Evolutionary conservation across 2,329 filamentous ascomycete genomes (phyloP).

Genomic region (Pseudogymnoascus sp.): DNA sequence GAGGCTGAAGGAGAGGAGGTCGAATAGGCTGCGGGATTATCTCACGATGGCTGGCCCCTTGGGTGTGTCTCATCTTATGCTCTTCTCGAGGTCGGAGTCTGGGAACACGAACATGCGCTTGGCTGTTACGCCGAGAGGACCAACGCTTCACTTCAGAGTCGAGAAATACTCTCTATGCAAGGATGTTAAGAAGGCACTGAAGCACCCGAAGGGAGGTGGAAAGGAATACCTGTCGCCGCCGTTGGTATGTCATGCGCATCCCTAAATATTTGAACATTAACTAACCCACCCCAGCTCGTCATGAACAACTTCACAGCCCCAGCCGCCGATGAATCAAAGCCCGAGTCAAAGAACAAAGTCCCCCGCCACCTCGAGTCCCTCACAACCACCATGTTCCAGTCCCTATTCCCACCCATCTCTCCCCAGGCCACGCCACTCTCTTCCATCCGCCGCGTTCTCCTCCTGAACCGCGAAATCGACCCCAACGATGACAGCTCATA

Average conservation of each 20-base stretch:
- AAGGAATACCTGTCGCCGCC: conserved; percentile 83
- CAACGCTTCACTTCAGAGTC: conserved; percentile 88
- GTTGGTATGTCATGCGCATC: conserved; percentile 44
- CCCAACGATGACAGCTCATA: conserved; percentile 60
- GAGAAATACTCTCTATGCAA: conserved; percentile 92
- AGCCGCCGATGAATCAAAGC: conserved; percentile 34
- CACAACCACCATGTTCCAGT: conserved; percentile 90
- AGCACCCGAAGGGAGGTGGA: conserved; percentile 70
- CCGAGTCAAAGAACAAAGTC: conserved; percentile 57
- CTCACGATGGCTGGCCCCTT: conserved; percentile 91
- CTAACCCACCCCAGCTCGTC: conserved; percentile 52
- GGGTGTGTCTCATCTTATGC: conserved; percentile 82
- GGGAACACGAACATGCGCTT: conserved; percentile 92
- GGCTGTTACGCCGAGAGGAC: conserved; percentile 78
- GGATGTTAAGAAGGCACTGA: conserved; percentile 77
- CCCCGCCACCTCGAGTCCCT: conserved; percentile 91
- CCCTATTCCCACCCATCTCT: conserved; percentile 90
- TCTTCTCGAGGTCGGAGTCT: conserved; percentile 82
- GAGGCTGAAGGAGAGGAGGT: conserved; percentile 79
- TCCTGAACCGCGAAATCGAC: conserved; percentile 71
- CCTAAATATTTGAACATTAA: conserved; percentile 23
- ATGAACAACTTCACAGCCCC: conserved; percentile 94
- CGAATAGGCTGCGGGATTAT: conserved; percentile 85
- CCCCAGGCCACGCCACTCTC: conserved; percentile 82
- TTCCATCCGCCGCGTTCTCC: conserved; percentile 84